Conservation (phyloP, 352 stramenopile genomes). For the Poterioochromonas sp. region DNA sequence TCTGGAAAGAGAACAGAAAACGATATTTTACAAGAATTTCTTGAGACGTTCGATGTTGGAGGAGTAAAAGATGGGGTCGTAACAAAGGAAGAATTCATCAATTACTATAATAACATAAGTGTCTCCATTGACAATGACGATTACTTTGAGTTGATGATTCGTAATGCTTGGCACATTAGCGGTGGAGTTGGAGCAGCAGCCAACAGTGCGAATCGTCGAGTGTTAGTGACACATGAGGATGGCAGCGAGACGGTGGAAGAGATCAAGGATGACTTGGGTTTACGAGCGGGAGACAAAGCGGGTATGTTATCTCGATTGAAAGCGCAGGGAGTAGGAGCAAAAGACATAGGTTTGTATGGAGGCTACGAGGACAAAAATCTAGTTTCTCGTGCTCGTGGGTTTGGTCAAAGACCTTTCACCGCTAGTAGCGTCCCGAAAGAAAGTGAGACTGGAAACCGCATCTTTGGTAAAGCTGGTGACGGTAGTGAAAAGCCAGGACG, state of each 20-base stretch:
- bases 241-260: slow-evolving; percentile 42
- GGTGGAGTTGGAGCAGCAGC: slow-evolving; percentile 62
- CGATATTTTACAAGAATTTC: slow-evolving; percentile 48
- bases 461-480: neutral
- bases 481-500: neutral
- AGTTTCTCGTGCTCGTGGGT: slow-evolving; percentile 1
- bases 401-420: neutral
- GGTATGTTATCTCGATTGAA: slow-evolving; percentile 46
- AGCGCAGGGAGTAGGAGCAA: slow-evolving; percentile 11
- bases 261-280: slow-evolving; percentile 58
- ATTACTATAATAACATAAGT: slow-evolving; percentile 78
- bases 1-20: slow-evolving; percentile 41
- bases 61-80: slow-evolving; percentile 28
- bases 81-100: slow-evolving; percentile 46
- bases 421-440: neutral
- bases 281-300: slow-evolving; percentile 56
- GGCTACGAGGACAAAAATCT: neutral
- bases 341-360: neutral
- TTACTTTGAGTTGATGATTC: slow-evolving; percentile 79
- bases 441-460: neutral
- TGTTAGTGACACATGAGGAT: slow-evolving; percentile 69
- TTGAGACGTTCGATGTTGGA: slow-evolving; percentile 48
- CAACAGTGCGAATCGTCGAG: slow-evolving; percentile 70
- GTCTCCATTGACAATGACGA: slow-evolving; percentile 72
- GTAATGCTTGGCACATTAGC: slow-evolving; percentile 58